Evolutionary conservation across 129 eudicot genomes (phyloP), one percentile per base, ranked within the genome.

Genomic region (Tagetes erecta): DNA sequence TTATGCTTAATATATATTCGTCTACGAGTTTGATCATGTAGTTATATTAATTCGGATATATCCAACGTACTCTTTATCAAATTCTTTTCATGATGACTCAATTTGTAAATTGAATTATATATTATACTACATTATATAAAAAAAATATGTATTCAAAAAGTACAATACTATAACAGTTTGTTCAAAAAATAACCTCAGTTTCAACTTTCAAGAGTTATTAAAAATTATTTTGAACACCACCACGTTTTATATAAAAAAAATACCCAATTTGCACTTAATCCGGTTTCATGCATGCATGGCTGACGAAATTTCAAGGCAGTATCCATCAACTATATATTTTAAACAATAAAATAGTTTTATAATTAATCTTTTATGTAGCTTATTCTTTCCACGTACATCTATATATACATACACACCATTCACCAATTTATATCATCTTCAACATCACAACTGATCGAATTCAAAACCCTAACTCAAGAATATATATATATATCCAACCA

Each of bases 351-450:
- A 44, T 44, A 44, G 9, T 44, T 6, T 44, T 44, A 6, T 44
- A 44, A 44, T 20, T 20, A 20, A 20, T 20, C 27, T 20, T 20
- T 44, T 6, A 8, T 44, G 6, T 8, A 44, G 11, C 11, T 44
- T 55, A 58, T 58, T 27, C 39, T 33, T 9, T 40, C 41, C 40
- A 30, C 6, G 6, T 9, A 37, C 27, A 20, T 20, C 27, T 34
- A 64, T 79, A 79, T 72, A 79, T 79, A 79, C 45, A 79, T 46
- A 53, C 57, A 51, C 76, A 57, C 3, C 75, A 8, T 76, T n/a
- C 40, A 42, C 34, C 68, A 34, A 65, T 12, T 12, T 13, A 52
- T 41, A 49, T 76, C 73, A 66, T 62, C 66, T 45, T 60, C 76
- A 78, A 76, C 34, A 33, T 76, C 68, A 34, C 74, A 33, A 67